Percentiles rank a stretch among this genome's conserved stretches.
These are phyloP conservation scores for Dipteronia sinensis DNA, from an alignment of 345 rosid genomes.

Conservation along the genomic window DNA sequence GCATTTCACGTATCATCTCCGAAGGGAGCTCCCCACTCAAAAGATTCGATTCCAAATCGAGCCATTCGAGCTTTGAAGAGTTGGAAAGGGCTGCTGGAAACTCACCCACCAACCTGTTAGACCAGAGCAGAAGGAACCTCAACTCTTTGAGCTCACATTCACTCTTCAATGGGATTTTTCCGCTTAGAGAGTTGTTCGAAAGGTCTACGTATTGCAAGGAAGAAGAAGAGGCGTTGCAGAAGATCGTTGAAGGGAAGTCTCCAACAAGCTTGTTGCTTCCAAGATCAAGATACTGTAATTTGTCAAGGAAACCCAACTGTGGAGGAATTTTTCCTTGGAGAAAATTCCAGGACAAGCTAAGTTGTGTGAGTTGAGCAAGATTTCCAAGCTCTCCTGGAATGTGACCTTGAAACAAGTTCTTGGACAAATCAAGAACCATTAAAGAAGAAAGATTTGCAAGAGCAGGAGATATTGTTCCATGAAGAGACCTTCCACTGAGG, in stretches of 20 bases:
- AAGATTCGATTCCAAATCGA: conserved; percentile 74
- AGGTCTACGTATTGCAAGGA: conserved; percentile 69
- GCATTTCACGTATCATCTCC: conserved; percentile 54
- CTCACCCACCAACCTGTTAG: conserved; percentile 57
- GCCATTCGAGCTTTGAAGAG: conserved; percentile 74
- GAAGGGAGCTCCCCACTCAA: conserved; percentile 78
- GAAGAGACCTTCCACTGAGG: conserved; percentile 56
- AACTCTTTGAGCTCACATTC: conserved; percentile 55
- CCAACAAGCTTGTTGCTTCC: conserved; percentile 61
- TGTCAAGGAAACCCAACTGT: conserved; percentile 50
- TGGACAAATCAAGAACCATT: conserved; percentile 68
- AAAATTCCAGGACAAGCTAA: conserved; percentile 67
- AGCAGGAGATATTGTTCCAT: conserved; percentile 63
- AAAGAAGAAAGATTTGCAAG: conserved; percentile 66
- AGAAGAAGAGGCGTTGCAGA: conserved; percentile 62
- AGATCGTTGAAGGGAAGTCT: conserved; percentile 53
- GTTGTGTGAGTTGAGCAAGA: conserved; percentile 49
- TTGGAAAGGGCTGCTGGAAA: conserved; percentile 67
- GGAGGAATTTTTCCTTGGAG: conserved; percentile 67
- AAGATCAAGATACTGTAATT: conserved; percentile 59
- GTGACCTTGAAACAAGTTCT: conserved; percentile 60
- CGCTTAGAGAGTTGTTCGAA: conserved; percentile 75
- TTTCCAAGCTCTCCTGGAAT: conserved; percentile 70
- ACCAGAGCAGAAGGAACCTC: conserved; percentile 79
- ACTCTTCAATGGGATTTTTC: conserved; percentile 53